Percentiles rank a stretch among this genome's conserved stretches.
phyloP scores from a whole-genome alignment of 441 rosid species.

The Bruguiera hainesii region DNA sequence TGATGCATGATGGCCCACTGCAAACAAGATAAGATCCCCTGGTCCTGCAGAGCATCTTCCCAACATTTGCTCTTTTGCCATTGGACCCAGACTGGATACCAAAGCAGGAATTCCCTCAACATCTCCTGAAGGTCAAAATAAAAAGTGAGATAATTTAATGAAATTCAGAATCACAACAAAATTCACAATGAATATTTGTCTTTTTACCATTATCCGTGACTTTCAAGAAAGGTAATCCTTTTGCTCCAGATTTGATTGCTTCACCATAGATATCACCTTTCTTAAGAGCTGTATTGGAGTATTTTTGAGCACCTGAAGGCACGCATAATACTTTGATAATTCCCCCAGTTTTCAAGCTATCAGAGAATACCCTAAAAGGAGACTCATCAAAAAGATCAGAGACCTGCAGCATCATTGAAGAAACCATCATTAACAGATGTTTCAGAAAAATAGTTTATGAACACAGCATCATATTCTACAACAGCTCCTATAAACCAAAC shows the following conservation, averaged over 20 bases:
- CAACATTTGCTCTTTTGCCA: slow-evolving; percentile 42
- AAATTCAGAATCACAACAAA: slow-evolving; percentile 9
- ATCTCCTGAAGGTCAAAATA: slow-evolving; percentile 34
- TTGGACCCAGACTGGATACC: slow-evolving; percentile 59
- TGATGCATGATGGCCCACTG: slow-evolving; percentile 66
- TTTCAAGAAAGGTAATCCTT: slow-evolving; percentile 91
- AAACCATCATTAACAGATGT: background rate
- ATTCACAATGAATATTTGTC: slow-evolving; percentile 7
- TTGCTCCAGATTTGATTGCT: slow-evolving; percentile 89
- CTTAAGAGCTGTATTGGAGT: slow-evolving; percentile 85
- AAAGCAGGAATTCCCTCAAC: slow-evolving; percentile 82
- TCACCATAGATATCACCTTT: slow-evolving; percentile 80
- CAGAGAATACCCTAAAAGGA: slow-evolving; percentile 73
- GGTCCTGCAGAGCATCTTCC: slow-evolving; percentile 63
- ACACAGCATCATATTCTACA: background rate
- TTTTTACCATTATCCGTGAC: slow-evolving; percentile 74
- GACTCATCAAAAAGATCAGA: slow-evolving; percentile 62
- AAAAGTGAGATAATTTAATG: slow-evolving; percentile 17
- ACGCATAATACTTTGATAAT: slow-evolving; percentile 69
- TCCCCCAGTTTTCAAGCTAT: slow-evolving; percentile 67
- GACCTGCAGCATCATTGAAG: slow-evolving; percentile 54
- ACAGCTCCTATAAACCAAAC: background rate
- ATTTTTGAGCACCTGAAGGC: slow-evolving; percentile 70
- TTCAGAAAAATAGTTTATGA: background rate
- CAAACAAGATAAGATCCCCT: slow-evolving; percentile 90